Evolutionary conservation across 208 protist genomes (phyloP).

Genomic region (Trypanosoma theileri): DNA sequence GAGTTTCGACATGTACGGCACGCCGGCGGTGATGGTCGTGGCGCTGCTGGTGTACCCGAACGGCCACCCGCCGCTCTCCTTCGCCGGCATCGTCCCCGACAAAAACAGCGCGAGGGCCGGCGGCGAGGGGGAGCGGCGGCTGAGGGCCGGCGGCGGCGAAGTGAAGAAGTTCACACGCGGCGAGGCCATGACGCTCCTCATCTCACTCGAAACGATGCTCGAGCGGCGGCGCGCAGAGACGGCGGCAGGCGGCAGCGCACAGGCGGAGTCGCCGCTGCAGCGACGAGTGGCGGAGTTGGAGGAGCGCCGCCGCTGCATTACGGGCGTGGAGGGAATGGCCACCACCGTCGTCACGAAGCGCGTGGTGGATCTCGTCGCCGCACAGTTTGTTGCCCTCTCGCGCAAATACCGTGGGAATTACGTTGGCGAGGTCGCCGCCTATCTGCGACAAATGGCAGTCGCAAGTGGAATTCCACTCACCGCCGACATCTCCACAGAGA

Average conservation of each 20-base stretch:
- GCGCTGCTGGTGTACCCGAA: conserved; percentile 76
- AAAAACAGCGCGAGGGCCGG: background rate
- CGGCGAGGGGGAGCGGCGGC: background rate
- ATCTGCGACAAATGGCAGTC: conserved; percentile 75
- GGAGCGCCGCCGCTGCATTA: conserved; percentile 55
- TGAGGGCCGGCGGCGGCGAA: conserved; percentile 10
- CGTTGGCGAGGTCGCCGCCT: conserved; percentile 73
- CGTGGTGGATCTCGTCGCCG: conserved; percentile 50
- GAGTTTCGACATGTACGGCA: conserved; percentile 69
- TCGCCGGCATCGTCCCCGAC: conserved; percentile 50
- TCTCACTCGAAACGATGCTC: conserved; percentile 77
- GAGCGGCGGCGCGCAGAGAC: conserved; percentile 52
- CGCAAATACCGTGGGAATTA: conserved; percentile 75
- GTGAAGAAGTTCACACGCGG: conserved; percentile 61
- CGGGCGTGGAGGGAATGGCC: conserved; percentile 63
- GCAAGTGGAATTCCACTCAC: conserved; percentile 44
- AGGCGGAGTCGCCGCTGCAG: conserved; percentile 31
- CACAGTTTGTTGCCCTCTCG: conserved; percentile 69
- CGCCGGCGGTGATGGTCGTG: conserved; percentile 57
- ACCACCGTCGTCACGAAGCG: conserved; percentile 49
- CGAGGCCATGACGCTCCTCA: conserved; percentile 81
- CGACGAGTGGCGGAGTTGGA: conserved; percentile 57
- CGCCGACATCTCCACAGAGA: conserved; percentile 19
- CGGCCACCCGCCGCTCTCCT: conserved; percentile 48
- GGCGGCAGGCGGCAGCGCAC: too few relatives aligned